phyloP scores from a whole-genome alignment of 2,329 filamentous ascomycete genomes.

The Sclerotinia nivalis region DNA sequence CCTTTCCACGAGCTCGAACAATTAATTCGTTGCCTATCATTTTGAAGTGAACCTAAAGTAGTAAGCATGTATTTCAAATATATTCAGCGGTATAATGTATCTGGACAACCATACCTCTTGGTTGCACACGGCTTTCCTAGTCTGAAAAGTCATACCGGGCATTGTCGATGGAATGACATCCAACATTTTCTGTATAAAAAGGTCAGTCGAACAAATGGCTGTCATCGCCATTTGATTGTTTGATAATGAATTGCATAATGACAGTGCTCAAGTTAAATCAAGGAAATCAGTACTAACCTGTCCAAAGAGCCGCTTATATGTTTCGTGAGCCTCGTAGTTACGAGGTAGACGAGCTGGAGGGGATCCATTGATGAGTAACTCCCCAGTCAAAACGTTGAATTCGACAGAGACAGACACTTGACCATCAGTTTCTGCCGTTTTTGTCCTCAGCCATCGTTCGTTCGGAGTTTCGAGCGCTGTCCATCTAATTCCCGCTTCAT shows the following conservation, averaged over 20 bases:
- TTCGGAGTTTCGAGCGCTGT: conserved; percentile 32
- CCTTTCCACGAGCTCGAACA: conserved; percentile 31
- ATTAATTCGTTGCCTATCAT: conserved; percentile 38
- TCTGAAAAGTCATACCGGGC: conserved; percentile 43
- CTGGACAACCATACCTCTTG: conserved; percentile 32
- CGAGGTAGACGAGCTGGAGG: conserved; percentile 51
- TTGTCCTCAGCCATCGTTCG: conserved; percentile 42
- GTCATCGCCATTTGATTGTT: background rate
- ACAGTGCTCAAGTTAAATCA: background rate
- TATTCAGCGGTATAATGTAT: conserved; percentile 10
- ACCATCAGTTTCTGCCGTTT: conserved; percentile 25
- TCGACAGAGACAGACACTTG: conserved; percentile 41
- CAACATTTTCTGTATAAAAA: conserved; percentile 29
- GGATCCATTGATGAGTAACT: conserved; percentile 54
- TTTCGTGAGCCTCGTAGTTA: conserved; percentile 44
- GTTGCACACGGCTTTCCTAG: conserved; percentile 34
- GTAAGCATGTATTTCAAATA: background rate
- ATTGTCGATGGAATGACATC: conserved; percentile 40
- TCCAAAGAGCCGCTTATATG: conserved; percentile 31
- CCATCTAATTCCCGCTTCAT: conserved; percentile 36
- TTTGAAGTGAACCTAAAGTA: conserved; percentile 41
- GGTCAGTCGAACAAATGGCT: background rate
- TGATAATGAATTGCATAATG: background rate
- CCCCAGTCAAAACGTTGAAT: conserved; percentile 53
- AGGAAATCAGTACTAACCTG: conserved; percentile 20